phyloP scores from a whole-genome alignment of 306 rosid genomes.

The Casuarina glauca region DNA sequence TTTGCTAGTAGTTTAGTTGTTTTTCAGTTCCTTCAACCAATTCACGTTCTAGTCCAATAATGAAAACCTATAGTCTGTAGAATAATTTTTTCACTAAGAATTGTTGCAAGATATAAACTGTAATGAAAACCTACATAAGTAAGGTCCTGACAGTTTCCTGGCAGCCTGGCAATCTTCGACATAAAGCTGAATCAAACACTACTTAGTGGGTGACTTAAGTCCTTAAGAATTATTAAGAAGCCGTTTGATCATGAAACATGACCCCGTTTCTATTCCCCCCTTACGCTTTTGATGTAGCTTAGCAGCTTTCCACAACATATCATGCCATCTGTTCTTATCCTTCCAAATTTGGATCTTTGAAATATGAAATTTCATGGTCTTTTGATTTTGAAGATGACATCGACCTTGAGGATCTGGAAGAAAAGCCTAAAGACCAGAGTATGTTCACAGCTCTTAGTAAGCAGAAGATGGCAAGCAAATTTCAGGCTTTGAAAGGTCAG shows the following conservation, averaged over 20 bases:
- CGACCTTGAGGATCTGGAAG: slow-evolving; percentile 54
- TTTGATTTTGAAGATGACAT: slow-evolving; percentile 61
- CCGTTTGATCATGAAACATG: not conserved
- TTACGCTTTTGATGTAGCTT: not conserved
- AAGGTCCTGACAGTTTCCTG: no score
- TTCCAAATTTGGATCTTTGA: slow-evolving; percentile 2
- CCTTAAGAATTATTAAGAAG: not conserved
- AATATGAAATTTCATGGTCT: slow-evolving; percentile 10
- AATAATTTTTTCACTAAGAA: no score
- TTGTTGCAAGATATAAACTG: no score
- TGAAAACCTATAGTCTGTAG: no score
- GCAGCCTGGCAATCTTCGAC: no score
- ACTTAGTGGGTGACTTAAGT: not conserved
- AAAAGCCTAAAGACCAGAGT: slow-evolving; percentile 66
- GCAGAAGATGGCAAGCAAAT: slow-evolving; percentile 65
- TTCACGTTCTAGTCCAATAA: no score
- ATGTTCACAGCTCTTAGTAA: slow-evolving; percentile 65
- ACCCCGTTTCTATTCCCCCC: not conserved
- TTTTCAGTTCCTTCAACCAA: no score
- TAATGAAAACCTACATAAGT: no score
- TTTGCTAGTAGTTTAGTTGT: no score
- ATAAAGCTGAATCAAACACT: not conserved
- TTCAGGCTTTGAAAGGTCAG: slow-evolving; percentile 77
- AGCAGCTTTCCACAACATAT: slow-evolving; percentile 2
- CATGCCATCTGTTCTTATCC: not conserved